A percentile compares a stretch with the other conserved stretches of the same genome.
These are phyloP conservation scores for Mallotus repandus DNA, from an alignment of 441 rosid genomes.

Conservation along the genomic window DNA sequence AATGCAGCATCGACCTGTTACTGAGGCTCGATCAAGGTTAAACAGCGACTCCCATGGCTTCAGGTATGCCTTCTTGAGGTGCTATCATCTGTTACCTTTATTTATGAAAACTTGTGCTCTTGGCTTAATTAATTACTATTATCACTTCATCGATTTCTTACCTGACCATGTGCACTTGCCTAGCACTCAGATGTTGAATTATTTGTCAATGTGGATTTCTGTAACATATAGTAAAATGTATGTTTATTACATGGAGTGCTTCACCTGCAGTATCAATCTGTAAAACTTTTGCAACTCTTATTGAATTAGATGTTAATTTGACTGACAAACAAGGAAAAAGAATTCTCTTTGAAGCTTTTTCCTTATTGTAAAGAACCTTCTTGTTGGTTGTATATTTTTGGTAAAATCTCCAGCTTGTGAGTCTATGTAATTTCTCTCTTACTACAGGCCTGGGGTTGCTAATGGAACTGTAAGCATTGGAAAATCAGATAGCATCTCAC, in stretches of 20 bases:
- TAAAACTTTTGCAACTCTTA: constrained; percentile 9
- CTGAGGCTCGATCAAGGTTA: constrained; percentile 69
- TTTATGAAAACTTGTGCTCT: constrained; percentile 17
- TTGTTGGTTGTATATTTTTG: constrained; percentile 6
- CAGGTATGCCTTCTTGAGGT: constrained; percentile 53
- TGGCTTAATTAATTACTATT: constrained; percentile 11
- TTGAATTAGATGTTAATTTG: neutral
- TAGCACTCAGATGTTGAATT: neutral
- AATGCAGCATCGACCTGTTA: constrained; percentile 56
- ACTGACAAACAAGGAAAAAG: neutral
- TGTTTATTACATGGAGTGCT: constrained; percentile 8
- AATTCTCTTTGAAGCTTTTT: neutral
- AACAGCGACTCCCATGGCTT: constrained; percentile 71
- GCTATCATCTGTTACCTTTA: constrained; percentile 12
- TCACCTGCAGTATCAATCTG: neutral
- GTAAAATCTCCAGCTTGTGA: constrained; percentile 11
- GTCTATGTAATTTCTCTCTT: constrained; percentile 26
- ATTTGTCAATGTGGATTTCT: constrained; percentile 19
- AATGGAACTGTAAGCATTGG: constrained; percentile 70
- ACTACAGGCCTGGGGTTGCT: constrained; percentile 65
- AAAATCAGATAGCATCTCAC: constrained; percentile 65
- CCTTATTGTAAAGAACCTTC: neutral
- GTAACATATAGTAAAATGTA: constrained; percentile 2
- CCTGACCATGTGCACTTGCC: neutral
- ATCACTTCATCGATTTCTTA: neutral